Evolutionary conservation across 768 basidiomycete genomes (phyloP), one percentile per base, ranked within the genome.

Genomic region (Cystobasidium onofrii): DNA sequence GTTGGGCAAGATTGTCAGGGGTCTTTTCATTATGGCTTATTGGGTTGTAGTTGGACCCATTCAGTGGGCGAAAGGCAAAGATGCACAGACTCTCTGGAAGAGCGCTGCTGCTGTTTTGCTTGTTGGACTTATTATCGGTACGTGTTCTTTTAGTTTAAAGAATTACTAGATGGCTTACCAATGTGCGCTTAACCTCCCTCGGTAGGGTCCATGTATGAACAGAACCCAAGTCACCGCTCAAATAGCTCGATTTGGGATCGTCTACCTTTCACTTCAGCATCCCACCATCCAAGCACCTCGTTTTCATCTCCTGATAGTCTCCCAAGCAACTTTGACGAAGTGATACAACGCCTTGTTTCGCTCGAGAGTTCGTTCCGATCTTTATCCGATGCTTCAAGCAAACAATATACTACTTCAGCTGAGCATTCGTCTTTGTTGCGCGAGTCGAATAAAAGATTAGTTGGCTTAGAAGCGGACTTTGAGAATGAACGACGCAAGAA

Each of bases 321-420:
- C 7, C 78, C 81, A 18, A 78, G 75, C 0, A 69, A 78, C n/a
- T 78, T 82, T 73, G 79, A 80, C 31, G 78, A 80, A 62, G 77
- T 82, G 6, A 74, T 81, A 20, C 64, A 75, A 9, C 75, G 82
- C 27, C 74, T 82, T 13, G 67, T 78, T 0, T 55, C 73, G 13
- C 75, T 82, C 31, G 82, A 82, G 41, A 73, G 31, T 60, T 64
- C 52, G 23, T 61, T 55, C 29, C 62, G 67, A 1, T 18, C 36
- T n/a, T 23, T 72, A 7, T 39, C 74, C 15, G 72, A 65, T 43
- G 63, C 29, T 17, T 73, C 50, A 18, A 69, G 73, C 36, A 36
- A 20, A 10, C 75, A 66, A 17, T 74, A 54, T 57, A 73, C 63
- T n/a, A 61, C 67, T 27, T 54, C 44, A 20, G 54, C 65, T n/a